Evolutionary conservation across 2,329 filamentous ascomycete genomes (phyloP).

Genomic region (Didymellaceae sp.): DNA sequence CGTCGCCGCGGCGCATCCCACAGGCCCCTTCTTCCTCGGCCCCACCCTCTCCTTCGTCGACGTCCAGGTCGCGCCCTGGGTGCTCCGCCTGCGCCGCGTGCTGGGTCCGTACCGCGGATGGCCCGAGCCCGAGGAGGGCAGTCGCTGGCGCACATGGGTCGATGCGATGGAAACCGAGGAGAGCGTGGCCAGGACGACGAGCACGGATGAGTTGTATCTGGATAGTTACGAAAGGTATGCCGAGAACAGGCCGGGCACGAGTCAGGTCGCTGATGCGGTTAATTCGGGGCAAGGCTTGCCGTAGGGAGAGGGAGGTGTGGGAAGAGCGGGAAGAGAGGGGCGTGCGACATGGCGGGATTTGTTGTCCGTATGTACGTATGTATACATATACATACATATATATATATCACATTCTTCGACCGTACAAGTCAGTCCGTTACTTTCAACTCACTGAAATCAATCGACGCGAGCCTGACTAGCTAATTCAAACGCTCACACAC

Average conservation of each 20-base stretch:
- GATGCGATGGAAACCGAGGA: conserved; percentile 70
- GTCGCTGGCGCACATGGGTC: conserved; percentile 73
- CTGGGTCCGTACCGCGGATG: conserved; percentile 70
- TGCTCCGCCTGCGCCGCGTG: conserved; percentile 71
- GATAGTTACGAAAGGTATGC: conserved; percentile 70
- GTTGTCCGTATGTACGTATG: no score
- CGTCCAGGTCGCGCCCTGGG: conserved; percentile 77
- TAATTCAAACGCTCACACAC: no score
- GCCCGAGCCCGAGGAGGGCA: conserved; percentile 67
- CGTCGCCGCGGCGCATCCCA: conserved; percentile 61
- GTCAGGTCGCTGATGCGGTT: conserved; percentile 64
- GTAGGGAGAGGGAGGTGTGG: no score
- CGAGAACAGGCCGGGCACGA: conserved; percentile 67
- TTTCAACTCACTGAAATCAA: no score
- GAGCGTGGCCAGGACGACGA: conserved; percentile 71
- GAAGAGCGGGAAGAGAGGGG: no score
- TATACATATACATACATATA: no score
- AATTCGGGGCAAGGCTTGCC: conserved; percentile 63
- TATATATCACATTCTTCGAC: no score
- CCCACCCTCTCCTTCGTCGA: conserved; percentile 69
- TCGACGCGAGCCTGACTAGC: no score
- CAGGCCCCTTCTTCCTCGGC: conserved; percentile 74
- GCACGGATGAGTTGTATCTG: conserved; percentile 68
- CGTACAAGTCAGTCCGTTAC: no score
- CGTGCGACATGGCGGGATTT: no score